Evolutionary conservation across 106 monocot genomes (phyloP), one percentile per base, ranked within the genome.

Genomic region (Acorus calamus): DNA sequence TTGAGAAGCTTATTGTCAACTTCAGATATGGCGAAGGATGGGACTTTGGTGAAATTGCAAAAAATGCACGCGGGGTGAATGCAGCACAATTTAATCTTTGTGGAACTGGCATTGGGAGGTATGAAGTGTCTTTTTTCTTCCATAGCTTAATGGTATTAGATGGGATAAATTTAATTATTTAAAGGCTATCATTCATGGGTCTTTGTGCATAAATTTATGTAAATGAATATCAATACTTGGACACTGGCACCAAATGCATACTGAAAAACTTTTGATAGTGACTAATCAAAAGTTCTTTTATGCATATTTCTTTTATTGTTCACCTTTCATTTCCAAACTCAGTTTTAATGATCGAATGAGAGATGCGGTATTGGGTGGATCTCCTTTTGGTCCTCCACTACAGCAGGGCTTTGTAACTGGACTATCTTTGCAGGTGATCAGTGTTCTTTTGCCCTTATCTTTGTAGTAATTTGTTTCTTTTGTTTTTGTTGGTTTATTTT

Each of bases 21-120:
- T 42, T 45, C 63, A 92, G 88, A 62, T 92, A 92, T 80, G 87
- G 92, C 46, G 92, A 92, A 80, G 92, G 92, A 53, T 92, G 92
- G 84, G 80, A 92, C 60, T 92, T 88, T 78, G 92, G 92, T 71
- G 92, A 92, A 78, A 87, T 92, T 79, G 88, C 87, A 71, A 82
- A 83, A 49, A 92, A 88, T 65, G 57, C 61, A 53, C 84, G 87
- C 64, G 92, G 92, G 45, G 71, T 85, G 66, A 92, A 92, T 82
- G 84, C 87, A 71, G 81, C 88, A 63, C 92, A 88, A 73, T 68
- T 88, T 13, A 92, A 92, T 73, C 75, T 88, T 3, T 61, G 65
- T 65, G 92, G 92, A 42, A 88, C 84, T 59, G 80, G 82, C 10
- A 85, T 92, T 71, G 87, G 92, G 6, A 88, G 92, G 88, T 88